These are phyloP conservation scores for Colletotrichum sp. DNA, from an alignment of 2,329 filamentous ascomycete genomes.

Conservation along the genomic window DNA sequence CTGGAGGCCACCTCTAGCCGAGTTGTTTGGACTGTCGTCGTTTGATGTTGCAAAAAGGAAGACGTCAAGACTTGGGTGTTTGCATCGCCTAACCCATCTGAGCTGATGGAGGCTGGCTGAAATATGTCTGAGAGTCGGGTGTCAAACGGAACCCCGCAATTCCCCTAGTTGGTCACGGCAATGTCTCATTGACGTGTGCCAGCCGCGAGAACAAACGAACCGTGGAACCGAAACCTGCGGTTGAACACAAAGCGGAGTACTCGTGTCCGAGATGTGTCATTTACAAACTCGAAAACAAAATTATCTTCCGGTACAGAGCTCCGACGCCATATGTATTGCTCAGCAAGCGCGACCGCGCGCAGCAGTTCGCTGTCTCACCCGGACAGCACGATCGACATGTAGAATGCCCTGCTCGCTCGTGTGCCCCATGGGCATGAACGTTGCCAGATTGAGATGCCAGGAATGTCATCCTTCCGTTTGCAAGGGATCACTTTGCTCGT, in stretches of 20 bases:
- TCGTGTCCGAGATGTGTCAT: background rate
- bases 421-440: background rate
- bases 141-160: conserved; percentile 10
- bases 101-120: background rate
- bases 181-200: background rate
- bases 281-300: background rate
- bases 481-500: background rate
- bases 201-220: background rate
- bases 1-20: background rate
- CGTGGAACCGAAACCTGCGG: background rate
- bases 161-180: background rate
- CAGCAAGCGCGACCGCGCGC: background rate
- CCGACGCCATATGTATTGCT: background rate
- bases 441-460: background rate
- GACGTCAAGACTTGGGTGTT: background rate
- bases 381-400: background rate
- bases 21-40: background rate
- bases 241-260: background rate
- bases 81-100: background rate
- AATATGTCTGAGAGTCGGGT: background rate
- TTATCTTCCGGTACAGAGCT: background rate
- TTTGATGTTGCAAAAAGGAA: background rate
- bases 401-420: background rate
- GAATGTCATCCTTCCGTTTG: background rate
- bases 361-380: background rate